These are phyloP conservation scores for Aspergillus aculeatinus DNA, from an alignment of 2,329 filamentous ascomycete genomes.

Conservation along the genomic window DNA sequence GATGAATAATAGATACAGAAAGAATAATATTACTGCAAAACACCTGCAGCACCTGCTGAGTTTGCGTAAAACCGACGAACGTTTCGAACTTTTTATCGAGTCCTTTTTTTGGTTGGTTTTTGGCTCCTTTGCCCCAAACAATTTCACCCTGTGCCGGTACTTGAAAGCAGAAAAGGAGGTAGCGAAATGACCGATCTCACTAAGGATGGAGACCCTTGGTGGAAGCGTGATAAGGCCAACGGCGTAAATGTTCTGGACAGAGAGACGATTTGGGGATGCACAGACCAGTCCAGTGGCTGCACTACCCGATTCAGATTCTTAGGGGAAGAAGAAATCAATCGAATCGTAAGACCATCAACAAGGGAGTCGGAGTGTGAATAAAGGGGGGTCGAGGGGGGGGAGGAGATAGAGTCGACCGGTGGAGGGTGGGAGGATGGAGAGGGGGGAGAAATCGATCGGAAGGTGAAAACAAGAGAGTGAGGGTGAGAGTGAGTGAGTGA, in stretches of 20 bases:
- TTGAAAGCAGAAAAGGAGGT: constrained; percentile 18
- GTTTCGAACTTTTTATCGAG: constrained; percentile 11
- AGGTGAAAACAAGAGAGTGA: constrained; percentile 16
- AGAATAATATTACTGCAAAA: constrained; percentile 43
- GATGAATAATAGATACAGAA: constrained; percentile 37
- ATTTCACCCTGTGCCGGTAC: constrained; percentile 8
- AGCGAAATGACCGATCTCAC: constrained; percentile 21
- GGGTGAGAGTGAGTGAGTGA: constrained; percentile 16
- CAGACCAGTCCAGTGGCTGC: constrained; percentile 50
- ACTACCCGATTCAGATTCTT: constrained; percentile 35
- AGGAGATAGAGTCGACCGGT: too few species aligned
- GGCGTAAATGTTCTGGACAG: constrained; percentile 29
- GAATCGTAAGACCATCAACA: constrained; percentile 27
- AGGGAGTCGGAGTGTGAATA: too few species aligned
- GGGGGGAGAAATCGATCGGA: background rate
- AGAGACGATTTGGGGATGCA: constrained; percentile 30
- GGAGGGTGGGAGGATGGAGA: constrained; percentile 7
- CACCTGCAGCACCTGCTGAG: constrained; percentile 83
- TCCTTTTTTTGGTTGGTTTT: constrained; percentile 4
- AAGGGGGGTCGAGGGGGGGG: too few species aligned
- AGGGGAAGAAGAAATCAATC: constrained; percentile 20
- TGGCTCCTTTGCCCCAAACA: background rate
- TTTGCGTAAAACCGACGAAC: constrained; percentile 35
- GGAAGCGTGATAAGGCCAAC: constrained; percentile 28
- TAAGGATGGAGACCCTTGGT: constrained; percentile 18